Conservation (phyloP, 768 basidiomycete species). For the Pisolithus albus region DNA sequence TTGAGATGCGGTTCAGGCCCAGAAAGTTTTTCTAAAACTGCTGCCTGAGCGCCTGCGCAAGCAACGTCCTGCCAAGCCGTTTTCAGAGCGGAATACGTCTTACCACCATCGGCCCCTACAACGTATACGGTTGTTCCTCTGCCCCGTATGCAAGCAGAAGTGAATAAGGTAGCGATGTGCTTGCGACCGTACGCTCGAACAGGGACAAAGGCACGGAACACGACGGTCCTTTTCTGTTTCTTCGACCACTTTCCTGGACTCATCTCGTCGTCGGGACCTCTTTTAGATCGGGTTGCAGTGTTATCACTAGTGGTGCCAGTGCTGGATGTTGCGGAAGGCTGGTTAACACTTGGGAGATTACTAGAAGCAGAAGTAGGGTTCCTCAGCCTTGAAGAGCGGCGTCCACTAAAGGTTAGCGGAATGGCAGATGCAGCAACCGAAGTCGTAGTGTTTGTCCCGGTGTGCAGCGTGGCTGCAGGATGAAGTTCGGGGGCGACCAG, state of each 20-base stretch:
- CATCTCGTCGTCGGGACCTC: neutral
- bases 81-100: constrained; percentile 1
- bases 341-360: neutral
- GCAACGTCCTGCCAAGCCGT: constrained; percentile 8
- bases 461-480: neutral
- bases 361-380: neutral
- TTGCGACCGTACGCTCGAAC: neutral
- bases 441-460: too few relatives aligned
- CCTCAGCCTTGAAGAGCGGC: neutral
- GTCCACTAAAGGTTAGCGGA: neutral
- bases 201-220: neutral
- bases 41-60: neutral
- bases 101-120: neutral
- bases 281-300: neutral
- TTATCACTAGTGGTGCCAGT: neutral
- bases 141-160: constrained; percentile 9
- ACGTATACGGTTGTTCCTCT: constrained; percentile 8
- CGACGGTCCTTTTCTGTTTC: neutral
- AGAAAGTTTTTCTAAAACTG: neutral
- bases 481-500: neutral
- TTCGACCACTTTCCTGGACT: neutral
- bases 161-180: constrained; percentile 5
- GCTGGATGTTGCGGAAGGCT: neutral
- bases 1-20: neutral
- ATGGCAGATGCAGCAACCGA: neutral